These are phyloP conservation scores for Flaveria robusta DNA, from an alignment of 129 eudicot species.

Conservation along the genomic window DNA sequence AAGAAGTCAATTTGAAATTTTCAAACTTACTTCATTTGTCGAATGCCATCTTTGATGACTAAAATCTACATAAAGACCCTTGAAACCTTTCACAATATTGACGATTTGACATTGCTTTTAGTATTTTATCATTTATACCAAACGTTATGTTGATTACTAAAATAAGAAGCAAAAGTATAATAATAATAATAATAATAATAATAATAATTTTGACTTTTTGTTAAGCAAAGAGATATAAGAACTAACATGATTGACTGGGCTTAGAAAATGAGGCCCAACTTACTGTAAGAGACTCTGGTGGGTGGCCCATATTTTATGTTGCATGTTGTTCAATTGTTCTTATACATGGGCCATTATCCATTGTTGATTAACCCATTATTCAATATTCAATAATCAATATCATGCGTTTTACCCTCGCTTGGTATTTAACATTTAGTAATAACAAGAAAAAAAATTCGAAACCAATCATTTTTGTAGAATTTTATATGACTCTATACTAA, in stretches of 20 bases:
- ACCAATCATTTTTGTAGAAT: too few relatives aligned
- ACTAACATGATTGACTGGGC: neutral
- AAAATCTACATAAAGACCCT: neutral
- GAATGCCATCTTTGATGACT: conserved; percentile 19
- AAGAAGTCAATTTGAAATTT: neutral
- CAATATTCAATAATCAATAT: too few relatives aligned
- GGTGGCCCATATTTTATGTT: neutral
- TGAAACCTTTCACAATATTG: conserved; percentile 3
- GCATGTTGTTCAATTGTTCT: neutral
- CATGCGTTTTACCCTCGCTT: too few relatives aligned
- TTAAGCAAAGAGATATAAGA: too few relatives aligned
- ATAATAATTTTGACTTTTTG: too few relatives aligned
- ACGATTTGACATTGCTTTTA: neutral
- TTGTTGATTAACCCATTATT: neutral
- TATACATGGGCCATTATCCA: neutral
- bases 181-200: too few relatives aligned
- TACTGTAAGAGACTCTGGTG: neutral
- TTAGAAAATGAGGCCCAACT: neutral
- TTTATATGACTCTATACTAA: too few relatives aligned
- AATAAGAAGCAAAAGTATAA: neutral
- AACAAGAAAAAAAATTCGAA: too few relatives aligned
- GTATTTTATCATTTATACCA: neutral
- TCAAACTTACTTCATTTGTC: neutral
- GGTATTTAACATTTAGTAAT: too few relatives aligned
- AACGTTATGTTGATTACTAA: neutral